A percentile compares a stretch with the other conserved stretches of the same genome.
These are phyloP conservation scores for Polymyxa betae DNA, from an alignment of 208 protist genomes.

Conservation along the genomic window DNA sequence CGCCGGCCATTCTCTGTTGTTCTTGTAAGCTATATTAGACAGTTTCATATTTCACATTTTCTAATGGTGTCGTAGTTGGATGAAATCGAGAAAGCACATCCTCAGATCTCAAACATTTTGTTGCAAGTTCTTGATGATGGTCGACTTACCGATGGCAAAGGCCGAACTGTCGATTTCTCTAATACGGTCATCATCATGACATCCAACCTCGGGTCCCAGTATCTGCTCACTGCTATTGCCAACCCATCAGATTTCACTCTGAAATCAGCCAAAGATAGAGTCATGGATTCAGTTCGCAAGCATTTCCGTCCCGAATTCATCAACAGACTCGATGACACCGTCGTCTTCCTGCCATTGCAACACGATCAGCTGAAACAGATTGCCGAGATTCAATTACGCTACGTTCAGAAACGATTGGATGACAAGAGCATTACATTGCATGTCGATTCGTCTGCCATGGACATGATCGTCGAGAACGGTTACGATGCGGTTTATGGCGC, in stretches of 20 bases:
- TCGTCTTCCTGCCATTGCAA: conserved; percentile 71
- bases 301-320: conserved; percentile 72
- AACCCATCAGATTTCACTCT: not conserved
- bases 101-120: conserved; percentile 76
- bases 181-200: conserved; percentile 76
- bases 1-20: conserved; percentile 76
- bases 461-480: conserved; percentile 53
- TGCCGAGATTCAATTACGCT: conserved; percentile 46
- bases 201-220: conserved; percentile 66
- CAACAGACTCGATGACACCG: conserved; percentile 71
- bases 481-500: conserved; percentile 61
- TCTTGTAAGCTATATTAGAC: conserved; percentile 68
- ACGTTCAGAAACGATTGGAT: conserved; percentile 45
- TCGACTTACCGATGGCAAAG: conserved; percentile 79
- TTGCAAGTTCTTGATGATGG: conserved; percentile 79
- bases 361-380: conserved; percentile 56
- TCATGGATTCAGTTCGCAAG: conserved; percentile 63
- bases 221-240: conserved; percentile 52
- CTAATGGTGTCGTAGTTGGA: conserved; percentile 67
- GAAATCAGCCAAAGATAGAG: conserved; percentile 3
- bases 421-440: conserved; percentile 47
- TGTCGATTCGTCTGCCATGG: not conserved
- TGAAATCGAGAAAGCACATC: conserved; percentile 83
- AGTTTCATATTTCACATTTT: conserved; percentile 65
- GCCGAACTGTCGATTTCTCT: conserved; percentile 76